phyloP scores from a whole-genome alignment of 768 basidiomycete genomes.

The Pluteus cervinus region DNA sequence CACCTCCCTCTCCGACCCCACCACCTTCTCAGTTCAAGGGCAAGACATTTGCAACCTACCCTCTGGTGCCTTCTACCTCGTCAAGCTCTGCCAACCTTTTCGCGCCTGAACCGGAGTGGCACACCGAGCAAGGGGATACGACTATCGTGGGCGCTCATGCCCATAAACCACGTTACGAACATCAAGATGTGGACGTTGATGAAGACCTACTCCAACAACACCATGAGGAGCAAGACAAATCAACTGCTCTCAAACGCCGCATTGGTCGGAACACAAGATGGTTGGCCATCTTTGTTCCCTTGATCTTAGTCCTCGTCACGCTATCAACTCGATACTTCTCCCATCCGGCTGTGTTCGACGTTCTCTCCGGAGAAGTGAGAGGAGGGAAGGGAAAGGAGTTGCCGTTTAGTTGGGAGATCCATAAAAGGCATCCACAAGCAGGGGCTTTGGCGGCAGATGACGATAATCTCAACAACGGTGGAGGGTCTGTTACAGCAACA shows the following conservation, averaged over 20 bases:
- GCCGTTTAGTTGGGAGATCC: conserved; percentile 39
- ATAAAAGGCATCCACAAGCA: conserved; percentile 33
- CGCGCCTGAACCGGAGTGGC: no score
- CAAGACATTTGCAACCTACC: conserved; percentile 2
- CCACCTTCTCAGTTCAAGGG: conserved; percentile 7
- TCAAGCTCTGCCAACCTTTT: not conserved
- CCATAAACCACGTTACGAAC: no score
- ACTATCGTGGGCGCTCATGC: conserved; percentile 1
- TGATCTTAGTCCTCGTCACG: conserved; percentile 49
- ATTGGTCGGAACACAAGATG: conserved; percentile 39
- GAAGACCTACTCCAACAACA: no score
- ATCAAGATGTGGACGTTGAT: no score
- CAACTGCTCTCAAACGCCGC: conserved; percentile 30
- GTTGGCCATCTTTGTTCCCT: conserved; percentile 51
- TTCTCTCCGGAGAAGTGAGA: no score
- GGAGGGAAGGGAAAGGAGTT: no score
- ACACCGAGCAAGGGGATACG: not conserved
- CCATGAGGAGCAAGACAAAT: no score
- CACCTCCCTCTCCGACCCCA: conserved; percentile 33
- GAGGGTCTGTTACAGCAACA: not conserved
- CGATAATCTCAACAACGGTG: conserved; percentile 4
- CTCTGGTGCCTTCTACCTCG: not conserved
- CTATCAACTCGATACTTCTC: conserved; percentile 43
- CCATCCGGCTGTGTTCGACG: conserved; percentile 42
- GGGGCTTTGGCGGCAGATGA: conserved; percentile 10